A percentile compares a stretch with the other conserved stretches of the same genome.
Evolutionary conservation across 2,329 filamentous ascomycete genomes (phyloP).

Genomic region (Monosporascus ibericus): DNA sequence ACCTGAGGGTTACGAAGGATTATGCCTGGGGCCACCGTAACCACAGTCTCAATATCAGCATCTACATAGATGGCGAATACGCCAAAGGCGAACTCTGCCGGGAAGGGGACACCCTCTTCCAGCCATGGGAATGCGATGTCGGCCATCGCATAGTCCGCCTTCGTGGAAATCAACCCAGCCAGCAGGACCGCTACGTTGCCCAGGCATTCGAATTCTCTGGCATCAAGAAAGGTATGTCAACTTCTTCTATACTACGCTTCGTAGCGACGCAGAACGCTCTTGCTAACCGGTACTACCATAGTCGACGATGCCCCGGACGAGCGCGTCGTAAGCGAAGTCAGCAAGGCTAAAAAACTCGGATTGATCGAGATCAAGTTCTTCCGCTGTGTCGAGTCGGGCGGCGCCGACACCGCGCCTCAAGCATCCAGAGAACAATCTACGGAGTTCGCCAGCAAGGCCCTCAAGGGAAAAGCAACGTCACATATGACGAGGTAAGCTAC

Average conservation of each 20-base stretch:
- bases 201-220: constrained; percentile 5
- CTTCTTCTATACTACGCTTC: neutral
- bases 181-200: neutral
- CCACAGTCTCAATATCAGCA: constrained; percentile 8
- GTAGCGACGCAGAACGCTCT: too few relatives aligned
- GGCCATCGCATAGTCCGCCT: neutral
- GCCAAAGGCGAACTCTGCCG: constrained; percentile 5
- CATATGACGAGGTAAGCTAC: constrained; percentile 13
- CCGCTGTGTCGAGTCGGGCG: neutral
- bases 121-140: neutral
- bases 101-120: neutral
- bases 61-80: constrained; percentile 14
- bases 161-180: neutral
- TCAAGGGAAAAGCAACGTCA: constrained; percentile 12
- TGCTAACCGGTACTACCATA: neutral
- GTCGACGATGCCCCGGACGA: constrained; percentile 6
- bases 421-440: neutral
- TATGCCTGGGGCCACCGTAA: constrained; percentile 5
- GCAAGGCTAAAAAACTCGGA: constrained; percentile 10
- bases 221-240: constrained; percentile 10
- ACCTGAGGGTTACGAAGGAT: constrained; percentile 5
- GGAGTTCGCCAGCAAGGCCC: constrained; percentile 6
- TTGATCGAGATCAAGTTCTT: constrained; percentile 13
- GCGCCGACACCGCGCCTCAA: neutral
- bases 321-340: constrained; percentile 2